Evolutionary conservation across 805 yeast genomes (phyloP).

Genomic region (Candida berthetii): DNA sequence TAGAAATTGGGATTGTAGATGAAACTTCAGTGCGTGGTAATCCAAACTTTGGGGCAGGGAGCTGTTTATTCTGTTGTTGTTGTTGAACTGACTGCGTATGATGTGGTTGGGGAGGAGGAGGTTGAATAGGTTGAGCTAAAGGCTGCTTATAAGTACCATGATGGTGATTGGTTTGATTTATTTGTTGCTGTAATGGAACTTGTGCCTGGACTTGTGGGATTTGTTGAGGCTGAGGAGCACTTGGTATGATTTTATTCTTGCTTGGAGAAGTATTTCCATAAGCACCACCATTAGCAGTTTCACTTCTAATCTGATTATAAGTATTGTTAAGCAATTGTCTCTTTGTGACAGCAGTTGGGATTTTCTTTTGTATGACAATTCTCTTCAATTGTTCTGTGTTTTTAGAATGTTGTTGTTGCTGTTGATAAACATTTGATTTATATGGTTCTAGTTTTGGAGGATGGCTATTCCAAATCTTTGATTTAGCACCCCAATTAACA

Average conservation of each 20-base stretch:
- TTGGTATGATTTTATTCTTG: background rate
- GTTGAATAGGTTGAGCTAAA: no score
- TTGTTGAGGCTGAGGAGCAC: background rate
- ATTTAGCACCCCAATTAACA: constrained; percentile 61
- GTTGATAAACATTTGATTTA: constrained; percentile 32
- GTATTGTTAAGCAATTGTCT: constrained; percentile 17
- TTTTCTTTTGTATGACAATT: constrained; percentile 11
- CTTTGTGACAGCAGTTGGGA: constrained; percentile 16
- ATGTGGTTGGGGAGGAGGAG: no score
- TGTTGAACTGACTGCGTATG: no score
- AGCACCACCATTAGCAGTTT: constrained; percentile 1
- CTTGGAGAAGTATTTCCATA: background rate
- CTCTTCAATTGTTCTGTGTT: constrained; percentile 9
- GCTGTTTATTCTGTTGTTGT: no score
- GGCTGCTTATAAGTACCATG: no score
- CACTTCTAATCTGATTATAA: constrained; percentile 17
- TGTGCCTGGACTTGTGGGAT: background rate
- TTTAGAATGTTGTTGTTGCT: constrained; percentile 6
- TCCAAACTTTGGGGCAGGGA: no score
- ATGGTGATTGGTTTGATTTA: no score
- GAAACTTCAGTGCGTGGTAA: background rate
- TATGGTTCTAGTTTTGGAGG: constrained; percentile 71
- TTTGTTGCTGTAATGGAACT: background rate
- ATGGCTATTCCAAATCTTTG: constrained; percentile 58
- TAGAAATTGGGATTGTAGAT: background rate